These are phyloP conservation scores for Aspergillus conjunctus DNA, from an alignment of 495 filamentous ascomycete genomes.

Conservation along the genomic window DNA sequence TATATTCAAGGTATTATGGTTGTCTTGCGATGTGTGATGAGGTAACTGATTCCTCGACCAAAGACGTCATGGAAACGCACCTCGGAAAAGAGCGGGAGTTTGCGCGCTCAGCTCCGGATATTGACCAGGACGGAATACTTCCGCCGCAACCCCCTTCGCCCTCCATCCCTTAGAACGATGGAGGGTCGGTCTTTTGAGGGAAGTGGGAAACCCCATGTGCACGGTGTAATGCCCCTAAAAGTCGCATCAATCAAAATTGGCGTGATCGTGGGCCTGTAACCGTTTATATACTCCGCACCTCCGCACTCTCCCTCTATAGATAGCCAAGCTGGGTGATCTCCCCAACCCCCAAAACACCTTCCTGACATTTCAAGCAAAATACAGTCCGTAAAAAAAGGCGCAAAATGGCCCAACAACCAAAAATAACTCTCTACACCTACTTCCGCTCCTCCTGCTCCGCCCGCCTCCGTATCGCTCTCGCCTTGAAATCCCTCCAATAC, in stretches of 20 bases:
- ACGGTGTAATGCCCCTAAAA: too few relatives aligned
- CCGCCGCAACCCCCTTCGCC: slow-evolving; percentile 18
- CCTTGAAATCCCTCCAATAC: slow-evolving; percentile 49
- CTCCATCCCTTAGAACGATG: not conserved
- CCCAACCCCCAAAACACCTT: not conserved
- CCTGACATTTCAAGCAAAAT: slow-evolving; percentile 4
- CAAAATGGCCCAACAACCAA: slow-evolving; percentile 30
- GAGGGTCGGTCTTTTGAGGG: not conserved
- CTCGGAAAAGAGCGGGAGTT: slow-evolving; percentile 33
- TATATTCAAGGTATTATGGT: too few relatives aligned
- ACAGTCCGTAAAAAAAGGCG: slow-evolving; percentile 3
- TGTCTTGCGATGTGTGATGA: too few relatives aligned
- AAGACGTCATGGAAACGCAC: not conserved
- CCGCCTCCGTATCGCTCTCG: slow-evolving; percentile 53
- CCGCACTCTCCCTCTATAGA: not conserved
- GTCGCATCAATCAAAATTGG: not conserved
- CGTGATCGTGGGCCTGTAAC: not conserved
- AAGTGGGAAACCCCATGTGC: not conserved
- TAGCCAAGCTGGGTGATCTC: not conserved
- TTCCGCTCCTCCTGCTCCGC: slow-evolving; percentile 60
- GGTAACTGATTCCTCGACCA: not conserved
- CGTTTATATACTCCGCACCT: slow-evolving; percentile 11
- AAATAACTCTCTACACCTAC: slow-evolving; percentile 53
- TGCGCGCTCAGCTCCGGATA: slow-evolving; percentile 28
- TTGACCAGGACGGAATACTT: slow-evolving; percentile 26